Percentiles rank a stretch among this genome's conserved stretches.
Conservation (phyloP, 108 stramenopile species). For the Fragilaria crotonensis region DNA sequence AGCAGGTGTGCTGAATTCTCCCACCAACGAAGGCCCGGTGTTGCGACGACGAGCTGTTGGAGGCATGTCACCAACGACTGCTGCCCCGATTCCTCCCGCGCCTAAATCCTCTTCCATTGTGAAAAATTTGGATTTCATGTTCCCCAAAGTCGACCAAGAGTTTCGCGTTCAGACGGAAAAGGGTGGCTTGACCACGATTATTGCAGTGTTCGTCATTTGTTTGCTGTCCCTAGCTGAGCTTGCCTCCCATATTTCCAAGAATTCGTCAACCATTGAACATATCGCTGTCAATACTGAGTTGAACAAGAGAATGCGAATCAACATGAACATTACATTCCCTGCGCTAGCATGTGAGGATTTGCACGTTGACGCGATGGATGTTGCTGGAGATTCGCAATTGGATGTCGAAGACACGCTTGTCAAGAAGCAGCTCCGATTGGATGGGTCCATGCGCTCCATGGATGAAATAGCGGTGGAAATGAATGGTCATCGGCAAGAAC, state of each 20-base stretch:
- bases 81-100: neutral
- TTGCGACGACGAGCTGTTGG: neutral
- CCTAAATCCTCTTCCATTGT: slow-evolving; percentile 11
- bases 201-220: slow-evolving; percentile 44
- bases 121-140: slow-evolving; percentile 67
- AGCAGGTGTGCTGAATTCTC: neutral
- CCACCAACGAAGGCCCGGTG: neutral
- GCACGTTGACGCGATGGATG: slow-evolving; percentile 97
- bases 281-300: slow-evolving; percentile 76
- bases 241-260: slow-evolving; percentile 32
- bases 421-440: slow-evolving; percentile 44
- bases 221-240: slow-evolving; percentile 58
- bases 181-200: slow-evolving; percentile 45
- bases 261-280: slow-evolving; percentile 42
- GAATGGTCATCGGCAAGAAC: slow-evolving; percentile 30
- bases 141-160: slow-evolving; percentile 76
- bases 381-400: slow-evolving; percentile 95
- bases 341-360: slow-evolving; percentile 88
- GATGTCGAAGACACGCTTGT: slow-evolving; percentile 77
- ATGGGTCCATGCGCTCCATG: slow-evolving; percentile 7
- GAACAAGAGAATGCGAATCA: slow-evolving; percentile 82
- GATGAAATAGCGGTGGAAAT: slow-evolving; percentile 38
- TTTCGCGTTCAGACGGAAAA: slow-evolving; percentile 63
- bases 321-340: slow-evolving; percentile 96
- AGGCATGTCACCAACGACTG: neutral